Evolutionary conservation across 2,329 filamentous ascomycete species (phyloP).

Genomic region (Neocucurbitaria cava): DNA sequence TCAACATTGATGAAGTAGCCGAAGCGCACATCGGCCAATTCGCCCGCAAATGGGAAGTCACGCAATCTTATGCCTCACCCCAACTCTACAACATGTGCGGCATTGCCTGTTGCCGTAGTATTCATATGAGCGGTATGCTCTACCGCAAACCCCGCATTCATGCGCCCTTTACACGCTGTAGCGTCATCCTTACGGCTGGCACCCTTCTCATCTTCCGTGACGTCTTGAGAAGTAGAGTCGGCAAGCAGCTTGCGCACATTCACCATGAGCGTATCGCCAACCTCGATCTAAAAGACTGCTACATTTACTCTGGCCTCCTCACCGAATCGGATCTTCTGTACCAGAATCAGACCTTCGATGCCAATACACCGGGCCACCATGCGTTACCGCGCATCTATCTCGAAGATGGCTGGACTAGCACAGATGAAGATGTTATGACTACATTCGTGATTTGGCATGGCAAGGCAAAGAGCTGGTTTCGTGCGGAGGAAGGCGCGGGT

Average conservation of each 20-base stretch:
- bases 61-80: constrained; percentile 67
- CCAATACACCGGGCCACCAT: constrained; percentile 65
- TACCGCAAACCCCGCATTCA: constrained; percentile 70
- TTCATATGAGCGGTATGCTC: constrained; percentile 66
- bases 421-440: constrained; percentile 70
- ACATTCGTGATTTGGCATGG: constrained; percentile 73
- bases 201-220: constrained; percentile 69
- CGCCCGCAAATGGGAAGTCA: constrained; percentile 72
- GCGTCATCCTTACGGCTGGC: constrained; percentile 67
- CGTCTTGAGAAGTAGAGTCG: constrained; percentile 61
- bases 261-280: constrained; percentile 67
- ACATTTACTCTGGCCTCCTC: constrained; percentile 69
- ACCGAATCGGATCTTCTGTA: constrained; percentile 69
- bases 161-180: constrained; percentile 66
- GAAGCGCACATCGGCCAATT: constrained; percentile 72
- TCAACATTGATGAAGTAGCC: constrained; percentile 70
- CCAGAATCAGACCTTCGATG: constrained; percentile 69
- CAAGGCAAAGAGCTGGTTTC: constrained; percentile 63
- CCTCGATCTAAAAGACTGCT: constrained; percentile 68
- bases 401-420: constrained; percentile 66
- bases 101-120: constrained; percentile 67
- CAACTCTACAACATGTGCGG: constrained; percentile 72
- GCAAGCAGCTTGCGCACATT: constrained; percentile 64
- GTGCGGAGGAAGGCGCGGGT: constrained; percentile 45
- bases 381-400: constrained; percentile 67